Evolutionary conservation across 1,139 yeast genomes (phyloP).

Genomic region (Candida gigantensis): DNA sequence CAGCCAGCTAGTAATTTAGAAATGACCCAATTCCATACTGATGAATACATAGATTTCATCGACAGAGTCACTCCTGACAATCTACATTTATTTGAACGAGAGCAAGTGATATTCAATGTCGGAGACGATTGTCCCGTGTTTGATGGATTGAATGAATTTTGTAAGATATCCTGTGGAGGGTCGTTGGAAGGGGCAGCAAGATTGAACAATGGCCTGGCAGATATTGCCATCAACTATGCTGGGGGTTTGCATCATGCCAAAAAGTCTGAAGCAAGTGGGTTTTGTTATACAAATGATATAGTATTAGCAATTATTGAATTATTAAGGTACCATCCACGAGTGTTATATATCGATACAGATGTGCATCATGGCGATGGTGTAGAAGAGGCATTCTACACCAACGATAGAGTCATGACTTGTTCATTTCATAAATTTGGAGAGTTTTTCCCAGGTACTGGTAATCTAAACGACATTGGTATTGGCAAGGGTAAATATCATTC

Average conservation of each 20-base stretch:
- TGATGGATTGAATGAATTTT: constrained; percentile 90
- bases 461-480: constrained; percentile 80
- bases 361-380: constrained; percentile 99
- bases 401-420: constrained; percentile 94
- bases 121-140: constrained; percentile 98
- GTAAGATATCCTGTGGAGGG: constrained; percentile 90
- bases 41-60: constrained; percentile 92
- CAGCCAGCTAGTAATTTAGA: constrained; percentile 98
- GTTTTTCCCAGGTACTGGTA: constrained; percentile 96
- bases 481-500: constrained; percentile 87
- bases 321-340: constrained; percentile 85
- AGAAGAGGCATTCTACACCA: constrained; percentile 93
- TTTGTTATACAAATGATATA: constrained; percentile 93
- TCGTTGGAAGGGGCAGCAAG: constrained; percentile 91
- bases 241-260: constrained; percentile 98
- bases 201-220: constrained; percentile 80
- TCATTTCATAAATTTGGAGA: constrained; percentile 98
- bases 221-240: constrained; percentile 95
- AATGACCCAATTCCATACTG: constrained; percentile 98
- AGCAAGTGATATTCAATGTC: constrained; percentile 91
- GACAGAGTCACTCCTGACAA: constrained; percentile 95
- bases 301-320: constrained; percentile 84
- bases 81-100: constrained; percentile 86
- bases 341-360: constrained; percentile 90
- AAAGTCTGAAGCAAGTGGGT: constrained; percentile 91